Evolutionary conservation across 306 rosid species (phyloP).

Genomic region (Ormosia semicastrata): DNA sequence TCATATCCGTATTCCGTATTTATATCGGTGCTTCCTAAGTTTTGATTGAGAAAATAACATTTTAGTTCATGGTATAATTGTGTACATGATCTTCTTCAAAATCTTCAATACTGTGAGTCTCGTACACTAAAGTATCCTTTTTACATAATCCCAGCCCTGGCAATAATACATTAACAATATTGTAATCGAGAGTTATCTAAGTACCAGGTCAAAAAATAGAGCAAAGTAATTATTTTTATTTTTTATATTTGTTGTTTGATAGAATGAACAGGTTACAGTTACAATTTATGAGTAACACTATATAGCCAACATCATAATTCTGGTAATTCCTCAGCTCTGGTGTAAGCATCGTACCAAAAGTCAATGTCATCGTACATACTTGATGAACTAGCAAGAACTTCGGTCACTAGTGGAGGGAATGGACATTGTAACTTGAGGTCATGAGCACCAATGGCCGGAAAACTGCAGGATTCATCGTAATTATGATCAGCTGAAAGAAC

Average conservation of each 20-base stretch:
- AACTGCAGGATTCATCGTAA: neutral
- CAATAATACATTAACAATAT: no score
- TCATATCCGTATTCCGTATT: no score
- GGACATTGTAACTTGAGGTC: neutral
- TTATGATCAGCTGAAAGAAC: slow-evolving; percentile 36
- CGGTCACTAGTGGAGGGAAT: slow-evolving; percentile 9
- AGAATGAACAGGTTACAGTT: neutral
- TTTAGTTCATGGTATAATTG: no score
- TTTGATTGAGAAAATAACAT: no score
- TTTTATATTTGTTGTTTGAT: neutral
- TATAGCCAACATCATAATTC: neutral
- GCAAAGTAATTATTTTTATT: neutral
- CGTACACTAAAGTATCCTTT: no score
- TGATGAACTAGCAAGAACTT: slow-evolving; percentile 7
- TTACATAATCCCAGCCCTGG: no score
- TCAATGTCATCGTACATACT: slow-evolving; percentile 30
- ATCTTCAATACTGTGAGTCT: no score
- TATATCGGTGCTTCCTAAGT: no score
- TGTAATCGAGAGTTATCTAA: no score
- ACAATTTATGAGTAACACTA: neutral
- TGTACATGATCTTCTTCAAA: no score
- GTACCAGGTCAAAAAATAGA: neutral
- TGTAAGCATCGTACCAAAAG: slow-evolving; percentile 52
- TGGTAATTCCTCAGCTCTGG: slow-evolving; percentile 35
- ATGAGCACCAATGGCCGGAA: neutral